Evolutionary conservation across 2,329 filamentous ascomycete species (phyloP), one percentile per base, ranked within the genome.

Genomic region (Clarireedia homoeocarpa): DNA sequence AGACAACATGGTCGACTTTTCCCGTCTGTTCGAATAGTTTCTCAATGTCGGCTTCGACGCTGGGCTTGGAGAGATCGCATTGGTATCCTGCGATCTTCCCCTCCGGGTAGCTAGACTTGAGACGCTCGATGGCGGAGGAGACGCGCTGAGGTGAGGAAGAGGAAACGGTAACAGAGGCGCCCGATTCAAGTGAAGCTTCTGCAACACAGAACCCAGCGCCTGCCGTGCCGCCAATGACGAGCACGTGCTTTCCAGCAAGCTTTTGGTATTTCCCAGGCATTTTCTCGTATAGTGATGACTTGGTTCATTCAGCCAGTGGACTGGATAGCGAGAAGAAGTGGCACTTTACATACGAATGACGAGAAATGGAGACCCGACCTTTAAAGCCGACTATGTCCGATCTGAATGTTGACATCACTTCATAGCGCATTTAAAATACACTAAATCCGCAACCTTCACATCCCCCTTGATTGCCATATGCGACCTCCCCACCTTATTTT

Each of bases 1-100:
- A 63, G 27, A 67, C 62, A 26, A 69, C 60, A 17, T 67, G 62
- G 6, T 66, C 59, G 4, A 67, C 56, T 7, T 62, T 58, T 1
- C 58, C 58, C 1, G 46, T 42, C 17, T 56, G 47, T 70, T 39
- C 74, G 73, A 64, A 79, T 75, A 51, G 72, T 58, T 2, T 67
- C 63, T 48, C 72, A 66, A 48, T 85, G 72, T 23, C 68, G 65
- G 49, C 20, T 48, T 66, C 65, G 0, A 61, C 10, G 1, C 17
- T 50, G 0, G 56, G 53, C 2, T 53, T 58, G 0, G 60, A 61
- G 5, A 68, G 60, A 47, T 67, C 64, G 27, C 64, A 66, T 14
- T 55, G 38, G 26, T 62, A 1, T 65, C 61, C 55, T 2, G 53
- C 27, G 34, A 64, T 38, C 10, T 46, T 44, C 4, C 44, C 40